Base-by-base conservation (phyloP, 768 basidiomycete genomes). In the Termitomyces bulborhizus region DNA sequence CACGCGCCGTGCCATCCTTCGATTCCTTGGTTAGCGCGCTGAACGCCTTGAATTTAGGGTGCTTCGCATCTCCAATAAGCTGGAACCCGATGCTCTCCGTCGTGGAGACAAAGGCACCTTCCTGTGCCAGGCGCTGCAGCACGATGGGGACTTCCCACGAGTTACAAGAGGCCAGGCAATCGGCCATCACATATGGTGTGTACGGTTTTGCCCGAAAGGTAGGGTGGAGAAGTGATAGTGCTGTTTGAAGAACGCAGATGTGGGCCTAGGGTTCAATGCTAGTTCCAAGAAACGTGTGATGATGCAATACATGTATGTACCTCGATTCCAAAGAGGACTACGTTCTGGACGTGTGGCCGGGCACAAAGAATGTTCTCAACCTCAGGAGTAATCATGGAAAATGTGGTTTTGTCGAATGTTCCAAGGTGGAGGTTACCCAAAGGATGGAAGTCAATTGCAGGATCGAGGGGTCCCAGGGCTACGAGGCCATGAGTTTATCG, bases 241-340 rank as follows among this genome's bases (percentile, higher is more conserved):
- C 62, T 16, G 63, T 63, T 71, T 98, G 95, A 3, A 98, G 78
- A 57, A 96, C 82, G 75, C 86, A 94, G 16, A 97, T 76, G 60
- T 84, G 63, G 11, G 63, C 58, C 63, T 65, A 29, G 29, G 26
- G 53, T 15, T 29, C 4, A 27, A n/a, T 49, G 13, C 16, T 39
- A 42, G 43, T 27, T 34, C 34, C 16, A 12, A 21, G 42, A 16
- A 40, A 16, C 32, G 8, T 24, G 27, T 8, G 12, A 34, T 24
- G 37, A n/a, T 24, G 9, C 3, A 13, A 34, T 53, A 29, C 34
- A 37, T 21, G 13, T 24, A 32, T 32, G 24, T 42, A 90, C 93
- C 79, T 96, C 94, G 49, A 96, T 93, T 15, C 95, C 95, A 57
- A 93, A 84, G 5, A 98, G 66, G 6, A 96, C 81, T 45, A 93